phyloP scores from a whole-genome alignment of 805 yeast species.

The Myxozyma vanderwaltii region DNA sequence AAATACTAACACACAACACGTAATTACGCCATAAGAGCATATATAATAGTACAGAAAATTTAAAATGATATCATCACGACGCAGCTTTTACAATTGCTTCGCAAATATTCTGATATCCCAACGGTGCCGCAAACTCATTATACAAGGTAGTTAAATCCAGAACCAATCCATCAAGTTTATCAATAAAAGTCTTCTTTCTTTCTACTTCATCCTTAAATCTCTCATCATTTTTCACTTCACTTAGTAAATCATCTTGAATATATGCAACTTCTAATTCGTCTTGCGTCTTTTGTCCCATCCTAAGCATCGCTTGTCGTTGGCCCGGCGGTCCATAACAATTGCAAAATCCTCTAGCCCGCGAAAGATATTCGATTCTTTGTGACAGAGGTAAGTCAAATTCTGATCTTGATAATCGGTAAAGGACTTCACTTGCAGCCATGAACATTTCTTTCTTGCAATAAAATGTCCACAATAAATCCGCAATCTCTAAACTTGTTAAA shows the following conservation, averaged over 20 bases:
- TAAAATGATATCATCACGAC: slow-evolving; percentile 46
- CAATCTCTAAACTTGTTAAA: slow-evolving; percentile 62
- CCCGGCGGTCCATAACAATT: slow-evolving; percentile 79
- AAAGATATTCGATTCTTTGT: slow-evolving; percentile 81
- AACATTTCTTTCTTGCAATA: slow-evolving; percentile 79
- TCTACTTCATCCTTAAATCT: slow-evolving; percentile 43
- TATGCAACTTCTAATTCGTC: slow-evolving; percentile 85
- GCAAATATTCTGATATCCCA: slow-evolving; percentile 83
- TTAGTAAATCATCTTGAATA: slow-evolving; percentile 68
- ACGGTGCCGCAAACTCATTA: slow-evolving; percentile 83
- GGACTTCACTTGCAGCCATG: slow-evolving; percentile 79
- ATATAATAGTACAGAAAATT: not conserved
- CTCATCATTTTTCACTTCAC: slow-evolving; percentile 46
- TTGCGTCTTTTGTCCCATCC: slow-evolving; percentile 66
- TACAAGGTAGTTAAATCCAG: slow-evolving; percentile 74
- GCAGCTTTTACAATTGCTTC: slow-evolving; percentile 76
- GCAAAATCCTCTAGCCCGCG: slow-evolving; percentile 91
- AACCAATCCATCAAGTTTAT: slow-evolving; percentile 62
- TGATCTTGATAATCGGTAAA: slow-evolving; percentile 72
- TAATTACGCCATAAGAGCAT: too few relatives aligned
- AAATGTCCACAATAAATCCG: slow-evolving; percentile 84
- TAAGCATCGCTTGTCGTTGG: slow-evolving; percentile 73
- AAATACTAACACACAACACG: too few relatives aligned
- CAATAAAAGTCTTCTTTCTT: slow-evolving; percentile 54
- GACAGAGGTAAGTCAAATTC: slow-evolving; percentile 60